Evolutionary conservation across 768 basidiomycete genomes (phyloP).

Genomic region (Mycena albidolilacea): DNA sequence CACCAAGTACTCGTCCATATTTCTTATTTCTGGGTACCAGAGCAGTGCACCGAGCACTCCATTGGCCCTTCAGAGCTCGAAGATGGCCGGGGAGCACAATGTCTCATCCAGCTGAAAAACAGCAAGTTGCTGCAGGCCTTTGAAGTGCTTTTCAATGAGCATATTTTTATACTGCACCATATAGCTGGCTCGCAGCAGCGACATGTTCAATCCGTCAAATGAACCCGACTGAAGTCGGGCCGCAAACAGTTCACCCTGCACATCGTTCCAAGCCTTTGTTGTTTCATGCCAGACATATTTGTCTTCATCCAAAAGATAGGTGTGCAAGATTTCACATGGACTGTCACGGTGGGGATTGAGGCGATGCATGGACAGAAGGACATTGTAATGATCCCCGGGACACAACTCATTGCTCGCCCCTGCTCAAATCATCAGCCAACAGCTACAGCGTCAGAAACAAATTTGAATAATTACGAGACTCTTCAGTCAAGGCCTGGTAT

Average conservation of each 20-base stretch:
- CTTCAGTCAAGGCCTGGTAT: neutral
- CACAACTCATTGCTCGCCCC: neutral
- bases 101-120: conserved; percentile 46
- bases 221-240: conserved; percentile 45
- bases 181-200: conserved; percentile 45
- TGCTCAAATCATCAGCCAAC: no score
- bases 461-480: neutral
- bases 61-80: conserved; percentile 15
- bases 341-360: conserved; percentile 15
- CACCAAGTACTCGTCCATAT: conserved; percentile 47
- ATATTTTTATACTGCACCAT: conserved; percentile 52
- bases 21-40: conserved; percentile 49
- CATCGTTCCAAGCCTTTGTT: conserved; percentile 41
- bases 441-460: neutral
- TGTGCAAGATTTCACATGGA: conserved; percentile 36
- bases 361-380: neutral
- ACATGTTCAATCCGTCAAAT: conserved; percentile 46
- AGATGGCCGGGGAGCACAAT: conserved; percentile 34
- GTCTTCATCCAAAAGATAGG: conserved; percentile 45
- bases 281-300: conserved; percentile 50
- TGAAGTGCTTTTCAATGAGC: conserved; percentile 56
- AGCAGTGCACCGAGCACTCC: conserved; percentile 42
- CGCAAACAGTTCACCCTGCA: conserved; percentile 44
- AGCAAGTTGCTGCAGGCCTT: conserved; percentile 47
- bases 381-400: conserved; percentile 20